phyloP scores from a whole-genome alignment of 2,329 filamentous ascomycete species.

The Fusarium agapanthi region DNA sequence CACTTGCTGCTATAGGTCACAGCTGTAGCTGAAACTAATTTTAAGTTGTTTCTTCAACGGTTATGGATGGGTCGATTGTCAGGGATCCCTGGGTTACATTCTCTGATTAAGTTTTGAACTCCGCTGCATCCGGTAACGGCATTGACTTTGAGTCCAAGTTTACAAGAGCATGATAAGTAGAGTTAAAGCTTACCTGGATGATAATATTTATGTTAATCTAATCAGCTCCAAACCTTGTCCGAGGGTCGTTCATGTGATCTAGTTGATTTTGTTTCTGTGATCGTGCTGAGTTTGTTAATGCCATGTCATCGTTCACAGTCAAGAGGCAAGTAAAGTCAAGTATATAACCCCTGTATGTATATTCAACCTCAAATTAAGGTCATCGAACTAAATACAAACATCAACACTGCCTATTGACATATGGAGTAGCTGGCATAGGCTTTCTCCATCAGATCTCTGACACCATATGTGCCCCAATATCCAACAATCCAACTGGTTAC shows the following conservation, averaged over 20 bases:
- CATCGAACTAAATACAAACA: slow-evolving; percentile 1
- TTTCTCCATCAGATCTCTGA: background rate
- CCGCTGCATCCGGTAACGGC: background rate
- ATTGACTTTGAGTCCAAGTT: background rate
- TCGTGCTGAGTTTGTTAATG: too few relatives aligned
- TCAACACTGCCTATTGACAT: background rate
- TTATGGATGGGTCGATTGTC: background rate
- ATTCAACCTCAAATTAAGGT: background rate
- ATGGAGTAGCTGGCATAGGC: background rate
- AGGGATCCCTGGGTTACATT: background rate
- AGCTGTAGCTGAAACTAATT: background rate
- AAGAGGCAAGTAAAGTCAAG: background rate
- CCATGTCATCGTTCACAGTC: background rate
- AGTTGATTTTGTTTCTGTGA: background rate
- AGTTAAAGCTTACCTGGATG: background rate
- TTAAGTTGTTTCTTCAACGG: background rate
- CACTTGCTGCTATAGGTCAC: slow-evolving; percentile 19
- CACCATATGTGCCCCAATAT: background rate
- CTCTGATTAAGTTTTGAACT: background rate
- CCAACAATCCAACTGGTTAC: background rate
- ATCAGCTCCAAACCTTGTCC: background rate
- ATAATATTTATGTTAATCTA: background rate
- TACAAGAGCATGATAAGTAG: background rate
- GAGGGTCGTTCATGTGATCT: background rate
- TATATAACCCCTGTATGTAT: background rate